Percentiles rank a stretch among this genome's conserved stretches.
These are phyloP conservation scores for Clarkia xantiana DNA, from an alignment of 345 rosid genomes.

Conservation along the genomic window DNA sequence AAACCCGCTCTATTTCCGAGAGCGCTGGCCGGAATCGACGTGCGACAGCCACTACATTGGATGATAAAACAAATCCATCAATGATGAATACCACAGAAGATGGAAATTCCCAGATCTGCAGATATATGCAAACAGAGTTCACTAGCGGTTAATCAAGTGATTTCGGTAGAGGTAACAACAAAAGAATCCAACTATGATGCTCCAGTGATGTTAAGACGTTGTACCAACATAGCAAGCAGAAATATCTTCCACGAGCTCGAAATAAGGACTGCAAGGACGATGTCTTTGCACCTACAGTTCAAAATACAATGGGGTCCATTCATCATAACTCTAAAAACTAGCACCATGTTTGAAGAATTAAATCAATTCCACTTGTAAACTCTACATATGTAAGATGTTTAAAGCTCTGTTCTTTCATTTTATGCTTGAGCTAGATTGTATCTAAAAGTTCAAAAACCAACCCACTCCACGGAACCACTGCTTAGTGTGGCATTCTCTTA, in stretches of 20 bases:
- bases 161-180: not conserved
- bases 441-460: no score
- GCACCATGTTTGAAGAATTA: no score
- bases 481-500: no score
- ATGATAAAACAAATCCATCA: constrained; percentile 64
- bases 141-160: not conserved
- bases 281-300: constrained; percentile 27
- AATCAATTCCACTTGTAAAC: no score
- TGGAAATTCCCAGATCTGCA: constrained; percentile 81
- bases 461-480: no score
- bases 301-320: not conserved
- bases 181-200: no score
- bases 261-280: constrained; percentile 40
- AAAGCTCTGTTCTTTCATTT: no score
- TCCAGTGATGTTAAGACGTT: constrained; percentile 7
- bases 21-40: no score
- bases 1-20: no score
- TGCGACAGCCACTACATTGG: constrained; percentile 59
- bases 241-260: constrained; percentile 73
- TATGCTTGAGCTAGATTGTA: no score
- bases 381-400: no score
- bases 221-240: constrained; percentile 56
- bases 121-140: constrained; percentile 3
- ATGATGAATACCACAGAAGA: constrained; percentile 50
- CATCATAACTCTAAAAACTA: no score